Evolutionary conservation across 805 yeast genomes (phyloP), one percentile per base, ranked within the genome.

Genomic region (Saccharomycopsis fermentans): DNA sequence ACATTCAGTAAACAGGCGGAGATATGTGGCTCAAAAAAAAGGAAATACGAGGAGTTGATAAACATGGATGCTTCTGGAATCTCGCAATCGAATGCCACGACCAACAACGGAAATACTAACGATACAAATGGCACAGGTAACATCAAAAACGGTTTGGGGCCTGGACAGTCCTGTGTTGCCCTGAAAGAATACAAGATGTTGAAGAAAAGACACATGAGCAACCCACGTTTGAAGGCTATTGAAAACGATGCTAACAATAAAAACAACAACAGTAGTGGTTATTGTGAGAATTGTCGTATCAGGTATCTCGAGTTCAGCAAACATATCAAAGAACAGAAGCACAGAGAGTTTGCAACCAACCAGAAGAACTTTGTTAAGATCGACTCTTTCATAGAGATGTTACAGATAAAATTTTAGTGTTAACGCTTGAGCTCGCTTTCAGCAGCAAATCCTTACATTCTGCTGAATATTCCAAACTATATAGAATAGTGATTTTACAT

Each of bases 201-300:
- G 63, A 77, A 78, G 60, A 70, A 78, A 58, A 72, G 81, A 64
- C 78, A 8, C 63, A 65, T 29, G 63, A 62, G 29, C 61, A 60
- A 36, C 61, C 56, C 47, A 57, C 56, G 37, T 9, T 21, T 52
- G 24, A 24, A 24, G 26, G 55, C 36, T 24, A 35, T 9, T 4
- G 43, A 24, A 9, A 29, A 32, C 2, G 43, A 34, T 47, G 57
- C 14, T 24, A 39, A 34, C 21, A 39, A 47, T 6, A 39, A 19
- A 14, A 9, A 43, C 43, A 26, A 52, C 36, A 19, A 40, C 27
- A 35, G 39, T 16, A 27, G 6, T 37, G 60, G 97, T 0, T 91
- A 88, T 70, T 92, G 99, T 72, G 99, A 92, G 69, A 92, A 92
- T 68, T 92, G 99, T 71, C 77, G 92, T 26, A 86, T 86, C 60